Evolutionary conservation across 495 filamentous ascomycete species (phyloP), one percentile per base, ranked within the genome.

Genomic region (Tuber aestivum): DNA sequence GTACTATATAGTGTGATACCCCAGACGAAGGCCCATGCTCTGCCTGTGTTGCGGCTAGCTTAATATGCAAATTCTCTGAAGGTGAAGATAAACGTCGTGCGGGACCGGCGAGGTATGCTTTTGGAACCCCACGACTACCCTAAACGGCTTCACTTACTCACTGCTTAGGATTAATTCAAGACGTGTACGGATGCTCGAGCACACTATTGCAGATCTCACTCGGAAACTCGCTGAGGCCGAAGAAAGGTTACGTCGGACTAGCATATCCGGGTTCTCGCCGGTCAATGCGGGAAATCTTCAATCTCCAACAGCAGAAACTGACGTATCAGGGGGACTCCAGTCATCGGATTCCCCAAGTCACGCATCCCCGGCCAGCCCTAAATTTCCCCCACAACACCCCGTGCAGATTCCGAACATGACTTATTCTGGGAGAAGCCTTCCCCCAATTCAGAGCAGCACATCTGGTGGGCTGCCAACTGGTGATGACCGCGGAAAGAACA

Each of bases 51-150:
- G 75, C 81, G 65, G 82, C 82, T 23, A 83, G 82, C 70, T 70
- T 83, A 27, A 70, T 81, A n/a, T 83, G 82, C 50, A 81, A 83
- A 75, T 83, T 83, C 65, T 81, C 79, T 1, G 82, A 82, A 18
- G 81, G 81, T 1, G 82, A 83, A 72, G 82, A 83, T 41, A 71
- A 77, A 71, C 79, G 82, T 50, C 76, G 82, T 70, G 79, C 79
- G 14, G 82, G 82, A 3, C 82, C 82, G 71, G 78, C 81, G 8
- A 81, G 82, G 82, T 83, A 40, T 37, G 74, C n/a, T 72, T 72
- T 70, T 50, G 12, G 48, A 79, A 38, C 61, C 23, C n/a, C 37
- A 16, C 40, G 27, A 40, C 32, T 35, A 6, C 27, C 65, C 23
- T 68, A 10, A 45, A 45, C 50, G 48, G 48, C 37, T 74, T 12